Percentiles rank a stretch among this genome's conserved stretches.
phyloP scores from a whole-genome alignment of 345 rosid species.

The Arabidopsis arenosa region DNA sequence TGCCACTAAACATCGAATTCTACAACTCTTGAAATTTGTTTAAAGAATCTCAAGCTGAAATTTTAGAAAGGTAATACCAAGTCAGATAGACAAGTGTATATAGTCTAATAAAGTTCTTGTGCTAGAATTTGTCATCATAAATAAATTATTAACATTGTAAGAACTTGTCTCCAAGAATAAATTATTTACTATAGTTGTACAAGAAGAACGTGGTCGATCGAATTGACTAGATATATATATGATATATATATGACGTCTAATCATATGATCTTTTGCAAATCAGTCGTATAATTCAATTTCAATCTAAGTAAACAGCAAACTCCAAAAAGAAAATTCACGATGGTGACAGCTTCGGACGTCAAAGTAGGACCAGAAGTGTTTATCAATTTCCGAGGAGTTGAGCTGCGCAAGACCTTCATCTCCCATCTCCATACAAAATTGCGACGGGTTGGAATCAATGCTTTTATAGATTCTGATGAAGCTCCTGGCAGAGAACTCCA shows the following conservation, averaged over 20 bases:
- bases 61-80: too few relatives aligned
- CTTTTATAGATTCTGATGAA: slow-evolving; percentile 11
- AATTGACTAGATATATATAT: not conserved
- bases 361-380: slow-evolving; percentile 30
- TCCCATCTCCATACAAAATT: slow-evolving; percentile 5
- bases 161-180: not conserved
- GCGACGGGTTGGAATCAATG: not conserved
- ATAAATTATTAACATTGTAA: not conserved
- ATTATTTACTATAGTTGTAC: not conserved
- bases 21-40: too few relatives aligned
- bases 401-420: not conserved
- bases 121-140: not conserved
- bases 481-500: not conserved
- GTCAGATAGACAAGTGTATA: too few relatives aligned
- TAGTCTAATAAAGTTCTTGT: too few relatives aligned
- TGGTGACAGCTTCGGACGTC: not conserved
- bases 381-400: slow-evolving; percentile 39
- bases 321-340: not conserved
- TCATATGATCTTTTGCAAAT: not conserved
- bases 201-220: not conserved
- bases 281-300: not conserved
- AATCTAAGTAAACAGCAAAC: not conserved
- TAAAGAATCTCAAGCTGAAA: too few relatives aligned
- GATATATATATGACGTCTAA: not conserved
- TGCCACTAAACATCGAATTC: too few relatives aligned